Conservation (phyloP, 768 basidiomycete species). For the Trametes gibbosa region DNA sequence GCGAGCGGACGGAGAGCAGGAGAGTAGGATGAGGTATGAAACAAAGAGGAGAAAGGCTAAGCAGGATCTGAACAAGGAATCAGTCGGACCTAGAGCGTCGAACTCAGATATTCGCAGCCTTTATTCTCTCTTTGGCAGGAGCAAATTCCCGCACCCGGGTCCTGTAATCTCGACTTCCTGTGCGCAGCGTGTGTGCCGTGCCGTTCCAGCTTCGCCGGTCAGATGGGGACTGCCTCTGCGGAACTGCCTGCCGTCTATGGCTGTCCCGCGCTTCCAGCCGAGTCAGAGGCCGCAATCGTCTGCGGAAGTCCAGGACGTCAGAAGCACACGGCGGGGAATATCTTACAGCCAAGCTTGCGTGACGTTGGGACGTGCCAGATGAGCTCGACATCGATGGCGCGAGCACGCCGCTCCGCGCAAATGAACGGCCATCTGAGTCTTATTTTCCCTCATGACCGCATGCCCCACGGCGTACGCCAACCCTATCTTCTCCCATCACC, state of each 20-base stretch:
- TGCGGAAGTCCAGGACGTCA: background rate
- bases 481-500: constrained; percentile 13
- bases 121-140: constrained; percentile 30
- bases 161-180: background rate
- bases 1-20: constrained; percentile 7
- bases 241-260: constrained; percentile 6
- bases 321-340: constrained; percentile 8
- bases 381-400: background rate
- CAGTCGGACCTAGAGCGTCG: constrained; percentile 26
- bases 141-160: background rate
- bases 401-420: background rate
- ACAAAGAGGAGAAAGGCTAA: constrained; percentile 12
- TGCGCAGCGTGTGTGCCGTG: constrained; percentile 14
- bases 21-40: background rate
- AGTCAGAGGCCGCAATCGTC: constrained; percentile 6
- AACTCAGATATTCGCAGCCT: constrained; percentile 22
- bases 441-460: constrained; percentile 11
- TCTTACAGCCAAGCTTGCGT: constrained; percentile 1
- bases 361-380: background rate
- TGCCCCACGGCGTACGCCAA: background rate
- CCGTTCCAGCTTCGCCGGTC: constrained; percentile 1
- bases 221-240: constrained; percentile 8
- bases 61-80: constrained; percentile 16
- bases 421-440: constrained; percentile 10
- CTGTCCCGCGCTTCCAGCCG: constrained; percentile 6